These are phyloP conservation scores for Phylloboletellus chloephorus DNA, from an alignment of 1,284 basidiomycete genomes.

Conservation along the genomic window DNA sequence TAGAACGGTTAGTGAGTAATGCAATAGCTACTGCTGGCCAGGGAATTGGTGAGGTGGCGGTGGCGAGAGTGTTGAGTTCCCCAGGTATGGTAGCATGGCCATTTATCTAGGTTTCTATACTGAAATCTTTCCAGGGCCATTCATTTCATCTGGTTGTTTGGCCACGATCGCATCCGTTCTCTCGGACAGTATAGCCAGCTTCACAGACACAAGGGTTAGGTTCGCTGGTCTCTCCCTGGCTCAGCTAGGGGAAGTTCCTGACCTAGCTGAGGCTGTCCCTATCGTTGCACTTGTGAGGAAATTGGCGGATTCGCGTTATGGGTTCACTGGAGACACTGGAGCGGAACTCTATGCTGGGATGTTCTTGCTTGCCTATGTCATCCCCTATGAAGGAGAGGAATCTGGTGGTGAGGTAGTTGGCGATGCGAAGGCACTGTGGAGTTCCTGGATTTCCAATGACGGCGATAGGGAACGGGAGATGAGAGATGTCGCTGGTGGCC, in stretches of 20 bases:
- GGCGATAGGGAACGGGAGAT: conserved; percentile 13
- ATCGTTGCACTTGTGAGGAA: conserved; percentile 13
- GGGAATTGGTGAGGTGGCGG: conserved; percentile 1
- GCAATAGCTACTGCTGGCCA: neutral
- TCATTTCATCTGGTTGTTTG: conserved; percentile 21
- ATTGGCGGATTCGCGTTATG: conserved; percentile 19
- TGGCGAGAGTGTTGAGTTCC: conserved; percentile 12
- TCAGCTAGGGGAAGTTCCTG: conserved; percentile 2
- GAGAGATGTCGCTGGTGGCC: conserved; percentile 23
- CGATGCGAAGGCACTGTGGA: conserved; percentile 37
- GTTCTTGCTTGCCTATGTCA: conserved; percentile 25
- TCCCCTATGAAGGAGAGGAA: conserved; percentile 11
- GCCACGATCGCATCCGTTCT: conserved; percentile 14
- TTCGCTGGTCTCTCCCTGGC: conserved; percentile 8
- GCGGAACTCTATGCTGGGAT: conserved; percentile 21
- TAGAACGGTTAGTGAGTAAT: conserved; percentile 13
- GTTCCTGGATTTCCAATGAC: conserved; percentile 29
- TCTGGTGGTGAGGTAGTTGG: conserved; percentile 13
- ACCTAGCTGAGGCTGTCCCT: conserved; percentile 3
- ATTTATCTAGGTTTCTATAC: neutral
- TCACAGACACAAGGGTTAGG: conserved; percentile 14
- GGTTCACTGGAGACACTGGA: conserved; percentile 19
- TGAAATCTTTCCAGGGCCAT: conserved; percentile 14
- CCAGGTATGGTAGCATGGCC: conserved; percentile 14
- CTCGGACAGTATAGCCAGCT: conserved; percentile 14